A percentile compares a stretch with the other conserved stretches of the same genome.
Conservation (phyloP, 2,329 filamentous ascomycete genomes). For the Aureobasidium sp. region DNA sequence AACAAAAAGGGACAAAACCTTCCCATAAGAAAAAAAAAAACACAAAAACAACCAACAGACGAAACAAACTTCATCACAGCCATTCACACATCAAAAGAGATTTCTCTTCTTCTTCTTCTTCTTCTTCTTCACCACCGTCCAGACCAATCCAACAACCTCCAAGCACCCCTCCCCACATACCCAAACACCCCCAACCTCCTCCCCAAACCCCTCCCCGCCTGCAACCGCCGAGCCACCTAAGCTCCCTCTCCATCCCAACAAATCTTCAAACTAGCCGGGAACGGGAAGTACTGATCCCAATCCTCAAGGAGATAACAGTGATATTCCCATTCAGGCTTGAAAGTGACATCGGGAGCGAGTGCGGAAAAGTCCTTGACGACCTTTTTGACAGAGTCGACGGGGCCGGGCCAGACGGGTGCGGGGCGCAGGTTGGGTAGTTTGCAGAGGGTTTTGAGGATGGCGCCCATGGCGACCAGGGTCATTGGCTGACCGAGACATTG, state of each 20-base stretch:
- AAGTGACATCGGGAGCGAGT: slow-evolving; percentile 24
- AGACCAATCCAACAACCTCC: slow-evolving; percentile 10
- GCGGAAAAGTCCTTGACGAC: slow-evolving; percentile 31
- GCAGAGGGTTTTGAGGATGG: slow-evolving; percentile 41
- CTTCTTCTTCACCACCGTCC: background rate
- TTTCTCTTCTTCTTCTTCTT: background rate
- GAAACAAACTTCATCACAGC: background rate
- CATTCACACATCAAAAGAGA: background rate
- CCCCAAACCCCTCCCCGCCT: background rate
- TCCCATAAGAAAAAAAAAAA: no score
- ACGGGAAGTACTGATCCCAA: slow-evolving; percentile 42
- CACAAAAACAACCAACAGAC: background rate
- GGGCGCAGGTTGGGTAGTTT: slow-evolving; percentile 34
- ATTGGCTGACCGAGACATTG: slow-evolving; percentile 34
- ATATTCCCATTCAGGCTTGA: slow-evolving; percentile 32
- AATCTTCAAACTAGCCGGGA: slow-evolving; percentile 33
- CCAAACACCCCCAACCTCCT: slow-evolving; percentile 2
- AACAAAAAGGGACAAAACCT: no score
- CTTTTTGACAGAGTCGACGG: slow-evolving; percentile 38
- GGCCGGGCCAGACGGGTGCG: slow-evolving; percentile 32
- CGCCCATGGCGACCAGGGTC: slow-evolving; percentile 37
- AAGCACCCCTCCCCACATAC: background rate
- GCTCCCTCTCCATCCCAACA: slow-evolving; percentile 2
- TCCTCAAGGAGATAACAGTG: slow-evolving; percentile 43
- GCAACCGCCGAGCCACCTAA: slow-evolving; percentile 2